Evolutionary conservation across 805 yeast species (phyloP), one percentile per base, ranked within the genome.

Genomic region (Isabelozyma gotoi): DNA sequence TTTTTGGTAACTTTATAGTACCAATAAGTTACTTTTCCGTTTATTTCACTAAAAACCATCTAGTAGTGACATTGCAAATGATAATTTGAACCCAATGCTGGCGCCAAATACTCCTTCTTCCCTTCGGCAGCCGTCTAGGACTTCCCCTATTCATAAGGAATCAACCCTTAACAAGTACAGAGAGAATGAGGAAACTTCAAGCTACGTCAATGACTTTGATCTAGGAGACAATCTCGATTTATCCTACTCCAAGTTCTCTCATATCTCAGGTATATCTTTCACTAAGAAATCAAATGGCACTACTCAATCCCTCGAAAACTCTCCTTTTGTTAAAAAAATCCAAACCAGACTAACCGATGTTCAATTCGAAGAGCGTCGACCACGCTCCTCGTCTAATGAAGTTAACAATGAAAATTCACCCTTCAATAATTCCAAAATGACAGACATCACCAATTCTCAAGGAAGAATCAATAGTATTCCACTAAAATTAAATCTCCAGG

Each of bases 161-260:
- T 21, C 3, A 4, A 18, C 38, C 11, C 20, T 35, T 10, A 18
- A 6, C 38, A 57, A 56, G 42, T 62, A 48, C 40, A 55, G 51
- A 39, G 67, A 63, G 38, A 40, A 49, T 3, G 48, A 46, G 18
- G 52, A 55, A 16, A 56, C 53, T 11, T 55, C 52, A 4, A 24
- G 29, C 12, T 24, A 24, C 34, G 51, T 53, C 5, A 57, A 60
- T n/a, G 73, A 62, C 33, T 60, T 63, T 39, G 60, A 61, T 7
- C 45, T 61, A 27, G 64, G 55, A 8, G 54, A 44, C 17, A 33
- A 48, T 19, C n/a, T 56, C n/a, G 57, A 55, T 7, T 41, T 55
- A 14, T 66, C 73, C 5, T 69, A 60, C 48, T 67, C 72, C 35
- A 63, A 56, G 49, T 70, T 70, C 47, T 65, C 74, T 40, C 67